Evolutionary conservation across 352 stramenopile genomes (phyloP).

Genomic region (Phytophthora aleatoria): DNA sequence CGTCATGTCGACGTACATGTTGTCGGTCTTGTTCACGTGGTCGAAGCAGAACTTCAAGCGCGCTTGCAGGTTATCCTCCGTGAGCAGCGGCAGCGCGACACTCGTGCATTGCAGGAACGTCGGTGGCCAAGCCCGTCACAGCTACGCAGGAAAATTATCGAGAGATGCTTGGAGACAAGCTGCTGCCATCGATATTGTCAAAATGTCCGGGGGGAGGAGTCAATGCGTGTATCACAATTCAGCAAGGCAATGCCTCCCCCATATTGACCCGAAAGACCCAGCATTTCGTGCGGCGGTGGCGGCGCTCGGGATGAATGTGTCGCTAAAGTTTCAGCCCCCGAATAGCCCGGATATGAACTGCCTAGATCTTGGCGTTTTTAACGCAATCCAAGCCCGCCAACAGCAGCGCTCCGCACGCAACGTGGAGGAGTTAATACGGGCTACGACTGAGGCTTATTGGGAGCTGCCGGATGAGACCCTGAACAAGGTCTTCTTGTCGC

Average conservation of each 20-base stretch:
- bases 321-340: neutral
- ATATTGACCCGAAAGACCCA: neutral
- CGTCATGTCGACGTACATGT: too few species aligned
- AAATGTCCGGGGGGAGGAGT: neutral
- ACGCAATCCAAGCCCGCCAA: neutral
- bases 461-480: neutral
- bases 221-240: neutral
- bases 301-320: neutral
- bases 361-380: neutral
- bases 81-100: neutral
- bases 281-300: neutral
- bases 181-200: neutral
- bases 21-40: too few species aligned
- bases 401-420: neutral
- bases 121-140: neutral
- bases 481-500: slow-evolving; percentile 3
- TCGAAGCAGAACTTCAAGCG: too few species aligned
- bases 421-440: neutral
- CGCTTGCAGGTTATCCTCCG: too few species aligned
- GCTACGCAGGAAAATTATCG: slow-evolving; percentile 1
- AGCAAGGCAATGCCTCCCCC: neutral
- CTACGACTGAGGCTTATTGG: neutral
- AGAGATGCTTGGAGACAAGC: slow-evolving; percentile 6
- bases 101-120: neutral
- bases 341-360: slow-evolving; percentile 7